A percentile compares a stretch with the other conserved stretches of the same genome.
Evolutionary conservation across 495 filamentous ascomycete species (phyloP).

Genomic region (Daldinia vernicosa): DNA sequence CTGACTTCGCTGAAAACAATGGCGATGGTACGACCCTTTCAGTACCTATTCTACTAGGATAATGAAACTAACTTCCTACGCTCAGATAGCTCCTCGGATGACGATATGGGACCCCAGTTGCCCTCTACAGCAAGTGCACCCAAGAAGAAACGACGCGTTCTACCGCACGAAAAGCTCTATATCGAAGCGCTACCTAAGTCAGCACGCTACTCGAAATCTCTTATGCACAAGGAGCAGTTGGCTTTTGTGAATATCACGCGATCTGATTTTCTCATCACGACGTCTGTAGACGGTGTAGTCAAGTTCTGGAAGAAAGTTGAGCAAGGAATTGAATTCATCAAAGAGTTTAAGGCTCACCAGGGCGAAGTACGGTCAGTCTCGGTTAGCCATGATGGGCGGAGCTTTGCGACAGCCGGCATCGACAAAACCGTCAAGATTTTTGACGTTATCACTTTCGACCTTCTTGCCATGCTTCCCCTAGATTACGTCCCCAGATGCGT

Average conservation of each 20-base stretch:
- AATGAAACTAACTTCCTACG: neutral
- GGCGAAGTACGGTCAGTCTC: constrained; percentile 85
- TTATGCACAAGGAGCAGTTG: constrained; percentile 98
- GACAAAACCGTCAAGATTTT: constrained; percentile 96
- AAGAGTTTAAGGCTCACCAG: constrained; percentile 91
- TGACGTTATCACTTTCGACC: constrained; percentile 94
- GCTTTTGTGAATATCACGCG: constrained; percentile 87
- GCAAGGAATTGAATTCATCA: constrained; percentile 93
- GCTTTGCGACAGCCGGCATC: constrained; percentile 86
- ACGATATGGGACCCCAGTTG: constrained; percentile 88
- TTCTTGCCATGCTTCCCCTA: constrained; percentile 80
- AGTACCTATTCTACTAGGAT: neutral
- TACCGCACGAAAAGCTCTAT: constrained; percentile 95
- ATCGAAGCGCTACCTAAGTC: constrained; percentile 86
- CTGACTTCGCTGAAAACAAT: constrained; percentile 32
- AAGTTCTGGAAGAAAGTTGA: constrained; percentile 99
- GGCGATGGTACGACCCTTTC: constrained; percentile 12
- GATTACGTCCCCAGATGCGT: constrained; percentile 78
- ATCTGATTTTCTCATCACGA: constrained; percentile 95
- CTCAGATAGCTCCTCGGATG: constrained; percentile 80
- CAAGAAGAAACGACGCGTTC: constrained; percentile 90
- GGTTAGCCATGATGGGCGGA: constrained; percentile 88
- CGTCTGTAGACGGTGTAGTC: constrained; percentile 89
- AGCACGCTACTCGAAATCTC: constrained; percentile 87
- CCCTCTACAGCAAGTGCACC: constrained; percentile 70